A percentile compares a stretch with the other conserved stretches of the same genome.
These are phyloP conservation scores for Aspergillus glaucus DNA, from an alignment of 2,329 filamentous ascomycete genomes.

Conservation along the genomic window DNA sequence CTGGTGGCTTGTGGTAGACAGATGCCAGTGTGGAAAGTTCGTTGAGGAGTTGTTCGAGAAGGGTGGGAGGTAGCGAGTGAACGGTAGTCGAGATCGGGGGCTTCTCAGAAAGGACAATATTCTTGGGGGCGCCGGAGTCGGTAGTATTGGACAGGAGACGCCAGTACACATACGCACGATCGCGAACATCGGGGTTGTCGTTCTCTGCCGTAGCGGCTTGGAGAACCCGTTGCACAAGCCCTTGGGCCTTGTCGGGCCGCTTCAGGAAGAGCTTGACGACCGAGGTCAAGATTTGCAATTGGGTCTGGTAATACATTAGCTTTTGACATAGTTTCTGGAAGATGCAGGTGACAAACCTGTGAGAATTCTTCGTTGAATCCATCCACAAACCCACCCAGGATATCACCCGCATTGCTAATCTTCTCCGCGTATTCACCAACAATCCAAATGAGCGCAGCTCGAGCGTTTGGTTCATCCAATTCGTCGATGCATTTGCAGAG, in stretches of 20 bases:
- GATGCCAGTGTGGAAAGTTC: conserved; percentile 94
- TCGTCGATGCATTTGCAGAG: conserved; percentile 96
- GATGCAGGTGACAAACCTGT: conserved; percentile 54
- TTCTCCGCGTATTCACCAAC: conserved; percentile 99
- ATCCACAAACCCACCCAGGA: conserved; percentile 84
- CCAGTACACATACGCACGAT: conserved; percentile 98
- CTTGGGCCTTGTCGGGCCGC: conserved; percentile 86
- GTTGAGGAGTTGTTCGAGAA: conserved; percentile 82
- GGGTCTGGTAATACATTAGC: conserved; percentile 58
- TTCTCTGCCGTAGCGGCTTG: conserved; percentile 89
- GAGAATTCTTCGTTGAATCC: conserved; percentile 95
- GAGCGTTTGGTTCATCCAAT: conserved; percentile 84
- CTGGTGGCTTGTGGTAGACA: conserved; percentile 96
- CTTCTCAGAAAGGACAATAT: conserved; percentile 86
- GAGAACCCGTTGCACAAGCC: conserved; percentile 86
- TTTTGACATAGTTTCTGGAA: background rate
- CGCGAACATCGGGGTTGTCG: conserved; percentile 95
- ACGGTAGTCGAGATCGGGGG: conserved; percentile 93
- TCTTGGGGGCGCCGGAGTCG: conserved; percentile 86
- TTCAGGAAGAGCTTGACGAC: conserved; percentile 97
- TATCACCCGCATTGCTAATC: conserved; percentile 97
- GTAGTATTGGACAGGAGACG: conserved; percentile 74
- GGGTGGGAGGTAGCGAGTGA: conserved; percentile 71
- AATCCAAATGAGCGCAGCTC: conserved; percentile 94
- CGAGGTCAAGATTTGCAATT: conserved; percentile 92